Evolutionary conservation across 1,139 yeast species (phyloP), one percentile per base, ranked within the genome.

Genomic region (Geotrichum aggregatum): DNA sequence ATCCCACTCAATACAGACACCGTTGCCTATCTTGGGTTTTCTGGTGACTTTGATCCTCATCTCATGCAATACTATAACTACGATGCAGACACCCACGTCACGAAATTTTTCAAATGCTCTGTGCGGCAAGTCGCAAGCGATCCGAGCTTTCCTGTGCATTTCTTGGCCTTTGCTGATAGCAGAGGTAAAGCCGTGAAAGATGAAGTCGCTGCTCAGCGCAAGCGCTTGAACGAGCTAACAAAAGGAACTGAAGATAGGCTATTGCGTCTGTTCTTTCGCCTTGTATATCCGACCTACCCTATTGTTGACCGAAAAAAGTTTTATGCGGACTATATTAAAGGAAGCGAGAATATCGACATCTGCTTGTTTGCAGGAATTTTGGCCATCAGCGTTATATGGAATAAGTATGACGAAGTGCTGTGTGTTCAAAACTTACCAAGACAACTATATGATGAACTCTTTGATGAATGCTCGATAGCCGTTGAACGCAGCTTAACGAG

Each of bases 31-130:
- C 53, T 68, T 38, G 73, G 73, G 8, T 56, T 64, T 10, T 62
- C 69, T 13, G 65, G 68, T 13, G 72, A 67, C 39, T 70, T 67
- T 52, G 73, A 69, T 50, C 73, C 73, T 3, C 66, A 60, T 47
- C 52, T 69, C 47, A 56, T 65, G 44, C 63, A 60, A 44, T 66
- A 62, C 54, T 65, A 64, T 55, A 59, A 61, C 10, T 62, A 58
- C 41, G 62, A 60, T 35, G 28, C 28, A 5, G 58, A 54, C 7
- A 55, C 58, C 31, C 63, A 60, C 26, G 65, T 61, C 16, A 52
- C 63, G 3, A 54, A 61, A 39, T 68, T 69, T 52, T 63, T 69
- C 38, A 66, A 68, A 46, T 65, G 65, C 44, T 64, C 66, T 3
- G 58, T 68, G 21, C 59, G 67, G n/a, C 58, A 63, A 7, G 66